Conservation (phyloP, 345 rosid species). For the Ailanthus altissimus region DNA sequence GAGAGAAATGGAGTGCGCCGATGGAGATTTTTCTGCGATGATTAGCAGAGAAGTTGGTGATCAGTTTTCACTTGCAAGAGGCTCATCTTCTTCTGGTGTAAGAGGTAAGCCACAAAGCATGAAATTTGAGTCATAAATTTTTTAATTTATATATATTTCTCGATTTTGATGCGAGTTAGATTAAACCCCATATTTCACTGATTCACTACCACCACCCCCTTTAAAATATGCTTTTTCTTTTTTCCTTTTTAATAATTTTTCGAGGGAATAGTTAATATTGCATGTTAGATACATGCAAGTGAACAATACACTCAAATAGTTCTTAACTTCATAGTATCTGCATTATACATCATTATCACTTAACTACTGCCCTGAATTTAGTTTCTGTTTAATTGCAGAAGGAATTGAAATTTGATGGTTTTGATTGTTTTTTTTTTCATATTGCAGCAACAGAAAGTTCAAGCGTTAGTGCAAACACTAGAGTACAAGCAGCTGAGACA, state of each 20-base stretch:
- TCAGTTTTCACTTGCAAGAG: slow-evolving; percentile 15
- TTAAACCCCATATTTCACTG: too few relatives aligned
- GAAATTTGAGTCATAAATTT: not conserved
- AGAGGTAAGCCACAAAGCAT: slow-evolving; percentile 26
- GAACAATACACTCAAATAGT: too few relatives aligned
- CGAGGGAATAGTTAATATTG: too few relatives aligned
- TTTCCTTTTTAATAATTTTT: too few relatives aligned
- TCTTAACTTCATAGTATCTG: too few relatives aligned
- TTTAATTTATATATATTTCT: too few relatives aligned
- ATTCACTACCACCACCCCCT: too few relatives aligned
- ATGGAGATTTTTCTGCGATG: slow-evolving; percentile 17
- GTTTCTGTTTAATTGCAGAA: not conserved
- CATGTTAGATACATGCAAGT: too few relatives aligned
- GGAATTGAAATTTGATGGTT: not conserved
- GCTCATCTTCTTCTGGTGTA: slow-evolving; percentile 13
- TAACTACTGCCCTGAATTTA: too few relatives aligned
- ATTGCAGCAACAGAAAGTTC: slow-evolving; percentile 31
- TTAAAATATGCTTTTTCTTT: too few relatives aligned
- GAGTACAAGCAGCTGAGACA: slow-evolving; percentile 21
- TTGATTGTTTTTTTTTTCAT: not conserved
- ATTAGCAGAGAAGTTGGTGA: slow-evolving; percentile 9
- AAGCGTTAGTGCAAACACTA: slow-evolving; percentile 14
- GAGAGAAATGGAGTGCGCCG: slow-evolving; percentile 38
- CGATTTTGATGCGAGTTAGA: too few relatives aligned
- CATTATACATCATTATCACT: too few relatives aligned